Base-by-base conservation (phyloP, 2,329 filamentous ascomycete species). In the Claviceps sp. region DNA sequence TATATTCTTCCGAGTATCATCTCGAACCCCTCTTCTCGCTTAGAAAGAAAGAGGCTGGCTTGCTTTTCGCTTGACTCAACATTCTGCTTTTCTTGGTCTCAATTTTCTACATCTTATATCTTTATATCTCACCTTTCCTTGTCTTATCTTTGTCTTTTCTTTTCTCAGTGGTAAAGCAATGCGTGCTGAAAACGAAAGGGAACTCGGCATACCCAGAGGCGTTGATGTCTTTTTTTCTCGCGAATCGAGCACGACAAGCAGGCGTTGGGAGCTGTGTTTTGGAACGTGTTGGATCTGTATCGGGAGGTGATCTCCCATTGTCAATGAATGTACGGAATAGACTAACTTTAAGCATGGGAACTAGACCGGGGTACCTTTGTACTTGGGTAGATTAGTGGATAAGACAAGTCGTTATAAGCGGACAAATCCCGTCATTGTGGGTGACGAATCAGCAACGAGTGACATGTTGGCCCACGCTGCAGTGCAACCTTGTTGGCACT, bases 281-380 rank as follows among this genome's bases (percentile, higher is more conserved):
- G 52, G 52, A 53, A 50, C 30, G 39, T 48, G 22, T 48, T 48
- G 52, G 51, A 50, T 50, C 39, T 34, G 17, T 19, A 7, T 44
- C n/a, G 1, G 43, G 48, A 16, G 22, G 8, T 8, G 17, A 42
- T 11, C 2, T 42, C 24, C 10, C 37, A 10, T 4, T 47, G 42
- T 24, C 24, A 19, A 48, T 17, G 30, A 11, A 11, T 11, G 30
- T 4, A 34, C 30, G 30, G 30, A 11, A 22, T 41, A 41, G n/a
- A 41, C 16, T 41, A 22, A 22, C 22, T 22, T 22, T 22, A 48
- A 41, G 30, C 22, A 6, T 41, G 47, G 38, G 11, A 45, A 19
- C 17, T 47, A 41, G 47, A 48, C 47, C 24, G 30, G 38, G 30
- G 30, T 34, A 34, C 10, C 30, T 34, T 34, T 34, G 30, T 11